A percentile compares a stretch with the other conserved stretches of the same genome.
Conservation (phyloP, 1,139 yeast genomes). For the Zhuliangozyma blackwelliae region DNA sequence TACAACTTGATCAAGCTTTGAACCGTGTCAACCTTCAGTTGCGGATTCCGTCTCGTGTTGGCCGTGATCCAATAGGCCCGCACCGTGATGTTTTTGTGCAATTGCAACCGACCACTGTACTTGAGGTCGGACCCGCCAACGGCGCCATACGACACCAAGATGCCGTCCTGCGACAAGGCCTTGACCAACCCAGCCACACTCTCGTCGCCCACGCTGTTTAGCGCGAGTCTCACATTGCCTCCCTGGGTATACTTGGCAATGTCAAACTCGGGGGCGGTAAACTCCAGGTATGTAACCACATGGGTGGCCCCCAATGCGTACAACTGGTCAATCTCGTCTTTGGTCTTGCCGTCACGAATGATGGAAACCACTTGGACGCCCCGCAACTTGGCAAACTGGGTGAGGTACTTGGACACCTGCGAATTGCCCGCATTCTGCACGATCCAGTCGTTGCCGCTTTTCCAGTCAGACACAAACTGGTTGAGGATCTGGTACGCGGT, state of each 20-base stretch:
- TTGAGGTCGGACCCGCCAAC: slow-evolving; percentile 46
- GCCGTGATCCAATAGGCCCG: slow-evolving; percentile 88
- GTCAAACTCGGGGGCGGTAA: slow-evolving; percentile 52
- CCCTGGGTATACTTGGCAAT: slow-evolving; percentile 38
- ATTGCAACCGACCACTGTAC: slow-evolving; percentile 14
- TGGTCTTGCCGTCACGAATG: slow-evolving; percentile 28
- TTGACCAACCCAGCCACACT: slow-evolving; percentile 21
- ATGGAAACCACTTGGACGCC: slow-evolving; percentile 27
- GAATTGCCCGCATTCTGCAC: slow-evolving; percentile 35
- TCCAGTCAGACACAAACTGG: slow-evolving; percentile 26
- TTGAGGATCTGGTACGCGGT: slow-evolving; percentile 31
- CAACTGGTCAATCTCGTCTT: slow-evolving; percentile 20
- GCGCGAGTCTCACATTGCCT: slow-evolving; percentile 29
- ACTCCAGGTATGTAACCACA: slow-evolving; percentile 41
- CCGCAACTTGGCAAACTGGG: slow-evolving; percentile 23
- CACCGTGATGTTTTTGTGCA: slow-evolving; percentile 75
- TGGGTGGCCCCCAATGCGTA: slow-evolving; percentile 27
- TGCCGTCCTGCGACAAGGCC: slow-evolving; percentile 22
- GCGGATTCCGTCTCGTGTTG: slow-evolving; percentile 58
- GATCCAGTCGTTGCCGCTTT: slow-evolving; percentile 29
- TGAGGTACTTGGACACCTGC: slow-evolving; percentile 27
- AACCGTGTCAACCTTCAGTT: slow-evolving; percentile 54
- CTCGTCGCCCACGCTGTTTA: slow-evolving; percentile 30
- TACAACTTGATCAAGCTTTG: slow-evolving; percentile 56
- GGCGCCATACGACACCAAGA: slow-evolving; percentile 27